phyloP scores from a whole-genome alignment of 2,329 filamentous ascomycete species.

The Pseudogymnoascus sp. region DNA sequence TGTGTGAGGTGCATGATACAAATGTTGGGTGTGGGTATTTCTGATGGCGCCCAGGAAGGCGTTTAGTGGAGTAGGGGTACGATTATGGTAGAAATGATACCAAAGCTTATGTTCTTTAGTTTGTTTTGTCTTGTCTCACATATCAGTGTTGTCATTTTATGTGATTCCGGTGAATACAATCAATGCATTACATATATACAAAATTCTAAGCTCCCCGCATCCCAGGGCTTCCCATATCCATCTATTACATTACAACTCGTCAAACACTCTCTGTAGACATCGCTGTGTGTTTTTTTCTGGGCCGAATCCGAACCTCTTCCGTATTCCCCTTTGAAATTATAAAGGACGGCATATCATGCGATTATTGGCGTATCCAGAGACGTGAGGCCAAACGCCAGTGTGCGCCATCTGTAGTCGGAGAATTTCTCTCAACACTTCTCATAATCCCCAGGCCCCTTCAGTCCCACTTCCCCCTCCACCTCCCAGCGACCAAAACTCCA shows the following conservation, averaged over 20 bases:
- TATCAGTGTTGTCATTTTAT: neutral
- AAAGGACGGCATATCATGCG: neutral
- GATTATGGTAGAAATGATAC: slow-evolving; percentile 7
- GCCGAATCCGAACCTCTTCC: neutral
- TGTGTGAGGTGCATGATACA: slow-evolving; percentile 6
- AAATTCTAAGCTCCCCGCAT: neutral
- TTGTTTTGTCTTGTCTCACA: neutral
- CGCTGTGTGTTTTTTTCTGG: neutral
- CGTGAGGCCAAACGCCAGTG: neutral
- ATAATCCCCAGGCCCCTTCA: neutral
- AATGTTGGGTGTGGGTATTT: slow-evolving; percentile 7
- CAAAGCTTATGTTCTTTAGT: neutral
- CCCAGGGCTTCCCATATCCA: neutral
- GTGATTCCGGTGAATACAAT: neutral
- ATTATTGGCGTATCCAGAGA: neutral
- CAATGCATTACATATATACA: slow-evolving; percentile 4
- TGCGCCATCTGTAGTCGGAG: neutral
- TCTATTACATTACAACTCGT: neutral
- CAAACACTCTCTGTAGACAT: neutral
- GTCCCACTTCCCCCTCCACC: slow-evolving; percentile 5
- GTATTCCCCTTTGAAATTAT: neutral
- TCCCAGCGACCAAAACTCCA: slow-evolving; percentile 34
- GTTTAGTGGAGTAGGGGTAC: neutral
- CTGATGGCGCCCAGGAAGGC: slow-evolving; percentile 2
- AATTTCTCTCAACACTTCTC: neutral